Evolutionary conservation across 768 basidiomycete species (phyloP).

Genomic region (Collybiopsis luxurians): DNA sequence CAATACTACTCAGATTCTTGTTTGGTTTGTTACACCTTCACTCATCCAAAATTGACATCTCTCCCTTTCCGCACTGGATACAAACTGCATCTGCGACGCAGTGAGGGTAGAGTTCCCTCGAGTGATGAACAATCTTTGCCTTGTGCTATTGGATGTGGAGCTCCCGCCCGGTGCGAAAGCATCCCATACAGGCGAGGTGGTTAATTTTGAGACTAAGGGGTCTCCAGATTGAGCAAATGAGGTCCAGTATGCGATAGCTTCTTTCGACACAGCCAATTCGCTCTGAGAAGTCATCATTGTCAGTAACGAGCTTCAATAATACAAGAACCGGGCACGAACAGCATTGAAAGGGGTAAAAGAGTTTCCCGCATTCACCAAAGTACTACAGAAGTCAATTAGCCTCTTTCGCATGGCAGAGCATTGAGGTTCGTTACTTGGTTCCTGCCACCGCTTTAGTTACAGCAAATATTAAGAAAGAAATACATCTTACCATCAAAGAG

Average conservation of each 20-base stretch:
- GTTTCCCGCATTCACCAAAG: conserved; percentile 29
- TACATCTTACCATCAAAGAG: conserved; percentile 37
- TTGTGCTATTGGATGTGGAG: conserved; percentile 7
- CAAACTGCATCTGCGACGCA: conserved; percentile 25
- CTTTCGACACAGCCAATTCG: conserved; percentile 31
- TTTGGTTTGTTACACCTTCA: conserved; percentile 29
- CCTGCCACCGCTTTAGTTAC: too few relatives aligned
- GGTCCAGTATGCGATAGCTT: conserved; percentile 45
- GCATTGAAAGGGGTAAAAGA: conserved; percentile 35
- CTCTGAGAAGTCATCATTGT: conserved; percentile 21
- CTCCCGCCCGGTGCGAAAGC: conserved; percentile 13
- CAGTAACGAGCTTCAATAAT: neutral
- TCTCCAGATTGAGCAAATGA: conserved; percentile 33
- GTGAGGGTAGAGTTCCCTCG: conserved; percentile 23
- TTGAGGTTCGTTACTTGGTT: conserved; percentile 25
- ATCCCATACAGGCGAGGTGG: conserved; percentile 24
- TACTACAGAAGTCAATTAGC: conserved; percentile 12
- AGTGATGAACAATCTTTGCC: conserved; percentile 21
- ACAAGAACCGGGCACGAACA: conserved; percentile 16
- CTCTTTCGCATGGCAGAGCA: neutral
- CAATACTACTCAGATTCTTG: conserved; percentile 23
- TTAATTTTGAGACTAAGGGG: conserved; percentile 21
- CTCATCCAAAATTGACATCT: conserved; percentile 44
- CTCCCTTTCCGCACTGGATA: conserved; percentile 26
- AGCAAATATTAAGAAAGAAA: too few relatives aligned